A percentile compares a stretch with the other conserved stretches of the same genome.
Evolutionary conservation across 208 protist genomes (phyloP).

Genomic region (Trypanosoma rangeli): DNA sequence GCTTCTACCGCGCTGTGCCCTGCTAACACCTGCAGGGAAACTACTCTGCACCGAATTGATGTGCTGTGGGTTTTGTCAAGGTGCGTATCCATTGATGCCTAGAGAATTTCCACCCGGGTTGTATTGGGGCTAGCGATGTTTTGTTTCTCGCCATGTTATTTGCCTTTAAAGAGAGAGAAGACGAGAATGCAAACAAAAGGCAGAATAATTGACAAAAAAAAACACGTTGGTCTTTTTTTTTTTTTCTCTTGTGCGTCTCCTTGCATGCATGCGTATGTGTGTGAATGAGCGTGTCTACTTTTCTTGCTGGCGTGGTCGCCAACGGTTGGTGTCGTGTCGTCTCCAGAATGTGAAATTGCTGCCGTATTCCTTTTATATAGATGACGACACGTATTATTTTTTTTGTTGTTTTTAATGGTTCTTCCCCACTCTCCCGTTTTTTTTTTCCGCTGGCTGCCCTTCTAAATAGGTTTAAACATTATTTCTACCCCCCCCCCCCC

Average conservation of each 20-base stretch:
- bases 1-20: neutral
- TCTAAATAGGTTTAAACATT: neutral
- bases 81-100: neutral
- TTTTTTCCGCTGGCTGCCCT: neutral
- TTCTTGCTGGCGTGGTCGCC: neutral
- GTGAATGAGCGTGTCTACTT: neutral
- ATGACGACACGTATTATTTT: no score
- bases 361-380: neutral
- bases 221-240: constrained; percentile 2
- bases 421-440: constrained; percentile 1
- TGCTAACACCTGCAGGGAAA: neutral
- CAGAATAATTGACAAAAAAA: neutral
- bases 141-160: neutral
- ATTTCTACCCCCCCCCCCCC: neutral
- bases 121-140: neutral
- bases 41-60: neutral
- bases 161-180: neutral
- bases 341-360: neutral
- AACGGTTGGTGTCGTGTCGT: neutral
- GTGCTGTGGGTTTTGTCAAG: neutral
- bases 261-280: neutral
- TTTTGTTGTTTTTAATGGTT: constrained; percentile 11
- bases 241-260: constrained; percentile 20
- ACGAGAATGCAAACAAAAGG: no score
- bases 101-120: neutral